Conservation (phyloP, 306 rosid species). For the Corylus avellana region DNA sequence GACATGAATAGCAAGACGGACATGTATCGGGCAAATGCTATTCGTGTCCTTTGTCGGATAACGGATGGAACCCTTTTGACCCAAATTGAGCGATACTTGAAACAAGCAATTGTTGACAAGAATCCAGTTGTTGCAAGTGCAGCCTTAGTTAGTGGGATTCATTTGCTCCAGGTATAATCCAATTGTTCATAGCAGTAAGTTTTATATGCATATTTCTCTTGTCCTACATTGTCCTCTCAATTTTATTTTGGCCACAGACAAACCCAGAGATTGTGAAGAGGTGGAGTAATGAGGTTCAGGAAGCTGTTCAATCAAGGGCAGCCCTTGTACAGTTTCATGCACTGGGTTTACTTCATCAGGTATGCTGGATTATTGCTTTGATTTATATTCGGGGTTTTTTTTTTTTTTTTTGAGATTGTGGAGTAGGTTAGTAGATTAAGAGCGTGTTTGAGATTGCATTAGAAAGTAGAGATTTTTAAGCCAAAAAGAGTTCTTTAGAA, state of each 20-base stretch:
- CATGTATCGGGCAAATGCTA: slow-evolving; percentile 98
- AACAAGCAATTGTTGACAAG: slow-evolving; percentile 97
- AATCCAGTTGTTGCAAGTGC: slow-evolving; percentile 99
- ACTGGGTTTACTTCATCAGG: slow-evolving; percentile 94
- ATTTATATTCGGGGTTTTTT: not conserved
- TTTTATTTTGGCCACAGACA: slow-evolving; percentile 55
- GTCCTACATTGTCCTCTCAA: slow-evolving; percentile 11
- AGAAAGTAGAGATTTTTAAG: too few species aligned
- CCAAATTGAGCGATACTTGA: slow-evolving; percentile 93
- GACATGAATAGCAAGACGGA: slow-evolving; percentile 99
- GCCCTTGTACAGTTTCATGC: slow-evolving; percentile 99
- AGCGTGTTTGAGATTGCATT: too few species aligned
- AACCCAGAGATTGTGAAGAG: slow-evolving; percentile 96
- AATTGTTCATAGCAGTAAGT: not conserved
- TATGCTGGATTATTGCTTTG: slow-evolving; percentile 41
- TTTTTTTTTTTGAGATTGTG: not conserved
- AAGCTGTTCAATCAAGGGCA: slow-evolving; percentile 98
- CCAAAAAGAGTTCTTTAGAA: too few species aligned
- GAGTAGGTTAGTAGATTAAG: slow-evolving; percentile 1
- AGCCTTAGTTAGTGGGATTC: slow-evolving; percentile 95
- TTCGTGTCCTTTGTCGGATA: slow-evolving; percentile 95
- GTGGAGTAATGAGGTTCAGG: slow-evolving; percentile 99
- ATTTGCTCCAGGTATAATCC: slow-evolving; percentile 83
- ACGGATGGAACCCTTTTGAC: slow-evolving; percentile 98
- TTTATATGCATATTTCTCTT: not conserved